Conservation (phyloP, 139 green algal species). For the Coccomyxa sp. region DNA sequence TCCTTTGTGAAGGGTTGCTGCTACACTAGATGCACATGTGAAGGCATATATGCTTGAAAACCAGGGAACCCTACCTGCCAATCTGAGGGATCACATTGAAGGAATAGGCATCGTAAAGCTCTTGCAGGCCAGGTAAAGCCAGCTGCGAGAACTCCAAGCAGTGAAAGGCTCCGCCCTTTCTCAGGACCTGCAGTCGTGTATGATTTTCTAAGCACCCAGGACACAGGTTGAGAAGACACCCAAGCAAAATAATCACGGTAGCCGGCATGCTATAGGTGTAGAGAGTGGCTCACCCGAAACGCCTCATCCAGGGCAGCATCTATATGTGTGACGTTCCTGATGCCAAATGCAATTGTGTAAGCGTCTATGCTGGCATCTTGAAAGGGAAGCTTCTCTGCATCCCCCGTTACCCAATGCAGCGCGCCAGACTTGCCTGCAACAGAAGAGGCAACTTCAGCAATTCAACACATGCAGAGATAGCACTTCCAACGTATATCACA, state of each 20-base stretch:
- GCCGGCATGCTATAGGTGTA: too few relatives aligned
- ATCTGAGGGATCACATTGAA: conserved; percentile 93
- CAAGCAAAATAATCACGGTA: too few relatives aligned
- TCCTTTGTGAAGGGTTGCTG: too few relatives aligned
- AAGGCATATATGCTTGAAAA: not conserved
- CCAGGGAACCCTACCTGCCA: conserved; percentile 29
- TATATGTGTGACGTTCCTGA: conserved; percentile 92
- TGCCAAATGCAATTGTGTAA: conserved; percentile 98
- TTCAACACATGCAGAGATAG: too few relatives aligned
- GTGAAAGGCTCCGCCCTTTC: conserved; percentile 77
- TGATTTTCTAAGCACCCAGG: too few relatives aligned
- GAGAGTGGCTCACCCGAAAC: conserved; percentile 25
- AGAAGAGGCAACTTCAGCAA: not conserved
- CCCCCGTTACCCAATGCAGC: conserved; percentile 78
- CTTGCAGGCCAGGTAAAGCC: conserved; percentile 52
- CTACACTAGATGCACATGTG: too few relatives aligned
- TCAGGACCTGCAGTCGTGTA: conserved; percentile 58
- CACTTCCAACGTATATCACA: too few relatives aligned
- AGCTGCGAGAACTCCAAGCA: conserved; percentile 94
- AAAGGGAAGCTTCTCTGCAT: conserved; percentile 89
- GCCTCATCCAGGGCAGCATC: conserved; percentile 81
- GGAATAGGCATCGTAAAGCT: conserved; percentile 94
- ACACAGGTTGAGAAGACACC: too few relatives aligned
- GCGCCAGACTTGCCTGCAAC: conserved; percentile 11
- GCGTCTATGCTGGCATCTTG: conserved; percentile 68